Conservation (phyloP, 2,329 filamentous ascomycete species). For the Penicillium brevicompactum region DNA sequence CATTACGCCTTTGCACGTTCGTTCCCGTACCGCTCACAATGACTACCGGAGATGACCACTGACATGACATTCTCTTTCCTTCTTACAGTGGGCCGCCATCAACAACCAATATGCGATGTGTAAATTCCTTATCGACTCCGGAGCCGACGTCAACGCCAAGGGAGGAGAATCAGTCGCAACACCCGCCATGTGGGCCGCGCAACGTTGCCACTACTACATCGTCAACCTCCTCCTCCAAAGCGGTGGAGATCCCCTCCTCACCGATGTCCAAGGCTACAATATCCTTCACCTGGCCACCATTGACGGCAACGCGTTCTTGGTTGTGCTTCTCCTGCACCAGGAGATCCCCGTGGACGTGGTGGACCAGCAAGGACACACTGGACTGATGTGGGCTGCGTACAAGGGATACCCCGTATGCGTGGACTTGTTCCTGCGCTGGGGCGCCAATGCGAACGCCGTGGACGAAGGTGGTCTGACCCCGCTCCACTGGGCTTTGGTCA, state of each 20-base stretch:
- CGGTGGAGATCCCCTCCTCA: constrained; percentile 88
- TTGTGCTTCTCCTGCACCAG: constrained; percentile 88
- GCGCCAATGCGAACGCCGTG: constrained; percentile 84
- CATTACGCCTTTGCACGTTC: constrained; percentile 92
- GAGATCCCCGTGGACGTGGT: constrained; percentile 91
- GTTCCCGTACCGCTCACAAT: constrained; percentile 29
- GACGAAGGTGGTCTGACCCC: constrained; percentile 95
- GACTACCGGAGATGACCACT: constrained; percentile 1
- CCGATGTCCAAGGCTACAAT: constrained; percentile 96
- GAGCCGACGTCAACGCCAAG: constrained; percentile 91
- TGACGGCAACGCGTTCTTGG: constrained; percentile 89
- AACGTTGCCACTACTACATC: constrained; percentile 94
- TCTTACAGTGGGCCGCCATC: constrained; percentile 87
- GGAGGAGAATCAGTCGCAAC: constrained; percentile 95
- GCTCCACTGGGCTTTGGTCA: constrained; percentile 94
- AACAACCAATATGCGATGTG: constrained; percentile 98
- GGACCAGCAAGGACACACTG: constrained; percentile 88
- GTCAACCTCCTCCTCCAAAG: constrained; percentile 89
- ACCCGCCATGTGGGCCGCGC: constrained; percentile 93
- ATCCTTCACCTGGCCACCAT: constrained; percentile 96
- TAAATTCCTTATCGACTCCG: constrained; percentile 84
- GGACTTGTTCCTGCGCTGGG: constrained; percentile 90
- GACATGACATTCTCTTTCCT: constrained; percentile 16
- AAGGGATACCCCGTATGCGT: constrained; percentile 93
- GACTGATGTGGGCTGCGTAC: constrained; percentile 98